These are phyloP conservation scores for Wickerhamiella sergipiensis DNA, from an alignment of 805 yeast species.

Conservation along the genomic window DNA sequence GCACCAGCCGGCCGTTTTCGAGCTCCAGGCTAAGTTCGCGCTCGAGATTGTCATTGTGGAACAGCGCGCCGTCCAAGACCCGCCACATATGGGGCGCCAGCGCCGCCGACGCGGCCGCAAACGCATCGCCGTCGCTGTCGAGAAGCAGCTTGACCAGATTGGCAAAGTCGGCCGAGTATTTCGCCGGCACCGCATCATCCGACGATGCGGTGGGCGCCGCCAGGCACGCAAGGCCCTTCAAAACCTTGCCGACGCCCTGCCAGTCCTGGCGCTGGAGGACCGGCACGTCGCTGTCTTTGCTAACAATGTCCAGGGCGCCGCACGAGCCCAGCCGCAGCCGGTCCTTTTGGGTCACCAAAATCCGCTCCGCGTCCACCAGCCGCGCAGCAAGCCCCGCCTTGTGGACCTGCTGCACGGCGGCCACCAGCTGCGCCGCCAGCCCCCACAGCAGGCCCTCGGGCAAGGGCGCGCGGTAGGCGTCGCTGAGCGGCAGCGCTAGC, in stretches of 20 bases:
- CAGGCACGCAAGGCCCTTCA: conserved; percentile 32
- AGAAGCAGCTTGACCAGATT: conserved; percentile 9
- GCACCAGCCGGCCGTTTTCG: conserved; percentile 77
- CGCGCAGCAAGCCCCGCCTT: conserved; percentile 49
- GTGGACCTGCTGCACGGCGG: conserved; percentile 59
- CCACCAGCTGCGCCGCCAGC: conserved; percentile 59
- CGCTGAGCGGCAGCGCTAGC: conserved; percentile 52
- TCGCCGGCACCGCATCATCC: conserved; percentile 5
- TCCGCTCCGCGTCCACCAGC: conserved; percentile 44
- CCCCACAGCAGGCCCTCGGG: conserved; percentile 62
- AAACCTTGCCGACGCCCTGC: conserved; percentile 41
- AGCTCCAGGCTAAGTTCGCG: conserved; percentile 46
- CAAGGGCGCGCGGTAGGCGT: conserved; percentile 41
- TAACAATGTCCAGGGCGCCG: conserved; percentile 58
- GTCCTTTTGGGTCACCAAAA: conserved; percentile 58
- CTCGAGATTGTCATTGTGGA: conserved; percentile 22
- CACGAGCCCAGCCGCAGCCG: conserved; percentile 59
- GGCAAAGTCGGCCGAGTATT: conserved; percentile 14
- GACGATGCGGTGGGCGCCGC: conserved; percentile 20
- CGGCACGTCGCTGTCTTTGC: conserved; percentile 23
- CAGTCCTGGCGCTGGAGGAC: conserved; percentile 41
- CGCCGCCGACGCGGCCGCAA: conserved; percentile 11
- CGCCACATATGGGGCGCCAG: conserved; percentile 18
- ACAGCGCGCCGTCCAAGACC: conserved; percentile 15
- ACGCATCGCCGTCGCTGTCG: neutral